These are phyloP conservation scores for Phellopilus nigrolimitatus DNA, from an alignment of 1,284 basidiomycete species.

Conservation along the genomic window DNA sequence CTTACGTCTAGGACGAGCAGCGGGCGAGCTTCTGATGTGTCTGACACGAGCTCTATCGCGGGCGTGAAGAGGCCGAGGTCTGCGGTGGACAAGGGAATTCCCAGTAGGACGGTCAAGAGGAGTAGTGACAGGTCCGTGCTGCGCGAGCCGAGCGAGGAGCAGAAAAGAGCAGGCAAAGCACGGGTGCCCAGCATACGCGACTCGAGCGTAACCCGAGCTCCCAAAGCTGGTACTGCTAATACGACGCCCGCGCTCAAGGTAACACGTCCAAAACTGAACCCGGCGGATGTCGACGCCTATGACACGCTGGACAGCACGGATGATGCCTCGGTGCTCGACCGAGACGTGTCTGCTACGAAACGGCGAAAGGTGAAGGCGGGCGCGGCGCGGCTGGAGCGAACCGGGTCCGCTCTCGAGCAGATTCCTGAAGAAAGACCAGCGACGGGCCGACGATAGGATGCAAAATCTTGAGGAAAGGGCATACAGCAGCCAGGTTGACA, in stretches of 20 bases:
- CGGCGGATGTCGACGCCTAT: not conserved
- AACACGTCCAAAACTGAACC: not conserved
- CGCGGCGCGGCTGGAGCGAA: not conserved
- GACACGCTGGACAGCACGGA: slow-evolving; percentile 13
- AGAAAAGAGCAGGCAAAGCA: not conserved
- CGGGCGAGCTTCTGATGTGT: not conserved
- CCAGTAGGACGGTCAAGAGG: slow-evolving; percentile 18
- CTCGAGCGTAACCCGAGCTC: not conserved
- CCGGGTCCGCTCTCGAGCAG: not conserved
- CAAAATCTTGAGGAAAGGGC: too few relatives aligned
- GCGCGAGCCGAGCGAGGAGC: slow-evolving; percentile 11
- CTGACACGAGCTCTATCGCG: slow-evolving; percentile 5
- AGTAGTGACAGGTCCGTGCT: slow-evolving; percentile 27
- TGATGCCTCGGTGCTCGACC: not conserved
- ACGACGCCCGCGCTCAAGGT: not conserved
- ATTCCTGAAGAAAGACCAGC: slow-evolving; percentile 7
- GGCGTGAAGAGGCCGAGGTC: slow-evolving; percentile 15
- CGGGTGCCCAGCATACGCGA: not conserved
- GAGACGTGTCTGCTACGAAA: not conserved
- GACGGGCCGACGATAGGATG: too few relatives aligned
- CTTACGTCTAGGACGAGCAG: slow-evolving; percentile 13
- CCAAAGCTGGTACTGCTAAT: not conserved
- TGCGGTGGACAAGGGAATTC: not conserved
- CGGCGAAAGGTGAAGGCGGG: slow-evolving; percentile 8
- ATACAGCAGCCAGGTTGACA: too few relatives aligned